Evolutionary conservation across 495 filamentous ascomycete species (phyloP), one percentile per base, ranked within the genome.

Genomic region (Echria macrotheca): DNA sequence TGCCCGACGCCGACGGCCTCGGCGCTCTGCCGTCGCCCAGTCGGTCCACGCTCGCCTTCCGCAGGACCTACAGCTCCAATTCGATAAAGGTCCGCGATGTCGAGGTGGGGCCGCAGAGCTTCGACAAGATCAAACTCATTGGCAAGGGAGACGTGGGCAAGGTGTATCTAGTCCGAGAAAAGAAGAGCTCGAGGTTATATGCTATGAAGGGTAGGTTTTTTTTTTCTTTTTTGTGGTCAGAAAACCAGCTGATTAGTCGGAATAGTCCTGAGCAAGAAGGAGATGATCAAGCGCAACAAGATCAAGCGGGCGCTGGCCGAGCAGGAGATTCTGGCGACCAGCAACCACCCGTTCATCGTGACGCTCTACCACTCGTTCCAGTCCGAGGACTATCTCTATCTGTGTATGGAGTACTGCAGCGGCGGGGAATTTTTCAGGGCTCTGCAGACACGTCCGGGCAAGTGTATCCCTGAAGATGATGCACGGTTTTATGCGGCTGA

Each of bases 201-300:
- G 93, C 93, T 47, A 98, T 98, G 93, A 98, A 98, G 69, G 94
- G 93, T 97, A 26, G 40, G 25, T 31, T 26, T 23, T 24, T 17
- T 44, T 17, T 50, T 36, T 21, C 11, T 21, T 25, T 8, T 24
- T 25, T 8, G 19, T 24, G 22, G 21, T n/a, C 3, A 22, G 7
- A 12, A 29, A 10, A 21, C 17, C 24, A 39, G 58, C 69, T 79
- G 50, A 78, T 61, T 49, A 54, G 49, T 36, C 29, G 18, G n/a
- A n/a, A n/a, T 63, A 98, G 93, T 98, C 8, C 58, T 98, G 70
- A 97, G 90, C 77, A 98, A 98, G 71, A 96, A 96, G 76, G 93
- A 98, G 73, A 98, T 98, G 93, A 98, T 98, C 73, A 98, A 98
- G 75, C 84, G 93, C 25, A 98, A 98, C 70, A 98, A 98, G 79